Conservation (phyloP, 2,329 filamentous ascomycete genomes). For the Botrytis sinoallii region DNA sequence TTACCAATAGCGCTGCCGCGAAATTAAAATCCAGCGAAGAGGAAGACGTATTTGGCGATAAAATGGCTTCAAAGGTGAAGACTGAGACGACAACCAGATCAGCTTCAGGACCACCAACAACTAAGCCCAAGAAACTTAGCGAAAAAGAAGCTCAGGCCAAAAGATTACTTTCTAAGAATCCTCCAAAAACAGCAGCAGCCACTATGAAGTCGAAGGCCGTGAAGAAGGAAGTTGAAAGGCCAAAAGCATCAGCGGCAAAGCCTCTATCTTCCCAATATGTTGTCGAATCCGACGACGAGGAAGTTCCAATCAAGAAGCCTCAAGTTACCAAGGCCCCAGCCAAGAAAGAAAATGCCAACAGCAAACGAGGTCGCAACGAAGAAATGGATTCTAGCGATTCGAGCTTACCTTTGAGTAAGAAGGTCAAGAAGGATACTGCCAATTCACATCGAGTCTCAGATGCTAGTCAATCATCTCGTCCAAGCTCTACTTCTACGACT, state of each 20-base stretch:
- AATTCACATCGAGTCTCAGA: constrained; percentile 48
- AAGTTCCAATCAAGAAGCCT: constrained; percentile 19
- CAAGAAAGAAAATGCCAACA: constrained; percentile 40
- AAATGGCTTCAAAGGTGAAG: constrained; percentile 37
- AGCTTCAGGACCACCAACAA: constrained; percentile 48
- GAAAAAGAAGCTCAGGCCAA: constrained; percentile 56
- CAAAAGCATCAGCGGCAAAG: constrained; percentile 11
- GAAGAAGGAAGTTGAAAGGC: constrained; percentile 25
- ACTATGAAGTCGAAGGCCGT: constrained; percentile 23
- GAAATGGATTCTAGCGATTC: constrained; percentile 33
- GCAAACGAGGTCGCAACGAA: constrained; percentile 52
- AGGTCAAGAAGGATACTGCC: constrained; percentile 30
- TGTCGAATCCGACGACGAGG: constrained; percentile 36
- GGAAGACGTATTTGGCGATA: constrained; percentile 40
- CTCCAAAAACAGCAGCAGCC: constrained; percentile 29
- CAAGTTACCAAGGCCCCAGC: constrained; percentile 38
- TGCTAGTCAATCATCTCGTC: constrained; percentile 47
- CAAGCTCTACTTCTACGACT: constrained; percentile 40
- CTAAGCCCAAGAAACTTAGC: constrained; percentile 55
- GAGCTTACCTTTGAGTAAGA: constrained; percentile 36
- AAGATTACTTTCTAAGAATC: constrained; percentile 47
- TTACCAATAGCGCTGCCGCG: constrained; percentile 52
- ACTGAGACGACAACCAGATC: constrained; percentile 49
- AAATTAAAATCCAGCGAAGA: constrained; percentile 51
- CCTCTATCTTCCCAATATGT: constrained; percentile 36